Base-by-base conservation (phyloP, 2,329 filamentous ascomycete genomes). In the Ceratocystiopsis minuta region DNA sequence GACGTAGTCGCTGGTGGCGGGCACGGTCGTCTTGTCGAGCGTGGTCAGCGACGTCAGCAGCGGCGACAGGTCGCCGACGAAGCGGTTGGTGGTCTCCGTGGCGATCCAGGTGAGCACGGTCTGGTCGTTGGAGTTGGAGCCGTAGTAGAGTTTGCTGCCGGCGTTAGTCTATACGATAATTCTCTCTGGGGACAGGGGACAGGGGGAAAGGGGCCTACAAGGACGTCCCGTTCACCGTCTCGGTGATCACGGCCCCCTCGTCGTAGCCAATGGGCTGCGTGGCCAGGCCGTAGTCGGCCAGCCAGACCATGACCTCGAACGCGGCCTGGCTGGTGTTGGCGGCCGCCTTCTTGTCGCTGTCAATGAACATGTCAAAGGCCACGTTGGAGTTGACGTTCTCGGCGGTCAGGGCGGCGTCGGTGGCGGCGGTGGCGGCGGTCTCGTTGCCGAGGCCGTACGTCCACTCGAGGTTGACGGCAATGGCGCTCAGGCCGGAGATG, bases 311-410 rank as follows among this genome's bases (percentile, higher is more conserved):
- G 36, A 46, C 40, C 31, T 46, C 70, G 55, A 63, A 67, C 11
- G 51, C 49, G 3, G 70, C 64, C 5, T 57, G 56, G 1, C 52
- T 52, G 36, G 60, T 65, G 52, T 64, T 53, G 36, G 53, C 45
- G 0, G 70, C 56, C 1, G 53, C 60, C 1, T 47, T 50, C 42
- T 60, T 52, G 51, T 69, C 60, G 20, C 49, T 52, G 47, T 72
- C 69, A 42, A 73, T 54, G 54, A 73, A 75, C 62, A 74, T 69
- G 57, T 75, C 70, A 46, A 75, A 58, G 33, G 68, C 69, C 32
- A 75, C 68, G 58, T 74, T 74, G 53, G 67, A 57, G 49, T 70
- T 68, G 45, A 70, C 54, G 0, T 51, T 46, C n/a, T 55, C 53
- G 0, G 53, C 45, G 3, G 46, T 51, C 13, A 71, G 53, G 0